A percentile compares a stretch with the other conserved stretches of the same genome.
Evolutionary conservation across 2,329 filamentous ascomycete species (phyloP).

Genomic region (Fusarium beomiforme): DNA sequence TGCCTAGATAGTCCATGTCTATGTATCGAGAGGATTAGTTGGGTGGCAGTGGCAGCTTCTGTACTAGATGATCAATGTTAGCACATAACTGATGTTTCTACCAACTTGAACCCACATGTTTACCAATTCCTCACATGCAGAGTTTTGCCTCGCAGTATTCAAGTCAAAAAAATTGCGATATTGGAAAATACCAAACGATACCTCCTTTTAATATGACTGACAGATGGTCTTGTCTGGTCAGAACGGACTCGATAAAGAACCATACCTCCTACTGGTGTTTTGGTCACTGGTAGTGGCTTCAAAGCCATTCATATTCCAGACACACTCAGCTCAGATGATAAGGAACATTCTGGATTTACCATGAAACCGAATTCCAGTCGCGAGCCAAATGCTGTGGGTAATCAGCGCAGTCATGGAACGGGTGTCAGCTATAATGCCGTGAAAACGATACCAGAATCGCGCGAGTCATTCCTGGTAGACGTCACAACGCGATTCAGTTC

Average conservation of each 20-base stretch:
- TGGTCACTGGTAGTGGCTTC: not conserved
- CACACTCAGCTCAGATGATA: not conserved
- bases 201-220: not conserved
- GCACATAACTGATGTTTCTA: no score
- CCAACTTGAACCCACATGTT: not conserved
- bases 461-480: not conserved
- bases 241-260: not conserved
- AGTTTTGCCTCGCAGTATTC: not conserved
- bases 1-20: not conserved
- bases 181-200: no score
- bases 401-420: not conserved
- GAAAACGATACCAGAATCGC: not conserved
- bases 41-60: no score
- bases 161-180: not conserved
- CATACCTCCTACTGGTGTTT: not conserved
- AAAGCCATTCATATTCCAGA: not conserved
- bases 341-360: not conserved
- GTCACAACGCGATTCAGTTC: not conserved
- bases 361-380: not conserved
- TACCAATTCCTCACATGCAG: not conserved
- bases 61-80: not conserved
- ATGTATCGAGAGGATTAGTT: no score
- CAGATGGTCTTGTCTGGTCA: not conserved
- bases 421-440: not conserved
- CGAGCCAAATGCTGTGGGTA: not conserved